Percentiles rank a stretch among this genome's conserved stretches.
phyloP scores from a whole-genome alignment of 1,284 basidiomycete genomes.

The Papiliotrema flavescens region DNA sequence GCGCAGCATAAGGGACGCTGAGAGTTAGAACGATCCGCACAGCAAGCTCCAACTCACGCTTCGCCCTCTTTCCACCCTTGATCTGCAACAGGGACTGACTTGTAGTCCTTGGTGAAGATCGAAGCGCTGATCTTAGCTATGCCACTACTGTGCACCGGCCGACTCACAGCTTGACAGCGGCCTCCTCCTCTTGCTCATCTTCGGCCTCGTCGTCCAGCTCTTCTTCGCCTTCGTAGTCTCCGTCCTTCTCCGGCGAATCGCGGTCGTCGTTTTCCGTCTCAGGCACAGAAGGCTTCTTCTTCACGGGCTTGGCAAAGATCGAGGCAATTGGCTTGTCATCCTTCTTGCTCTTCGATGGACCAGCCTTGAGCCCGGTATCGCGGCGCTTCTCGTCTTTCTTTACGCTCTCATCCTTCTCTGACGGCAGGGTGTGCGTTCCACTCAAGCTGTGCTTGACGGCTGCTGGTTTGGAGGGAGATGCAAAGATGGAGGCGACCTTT shows the following conservation, averaged over 20 bases:
- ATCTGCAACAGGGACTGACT: constrained; percentile 68
- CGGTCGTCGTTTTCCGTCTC: constrained; percentile 31
- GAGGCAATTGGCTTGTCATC: constrained; percentile 47
- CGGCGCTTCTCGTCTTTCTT: background rate
- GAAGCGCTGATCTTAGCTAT: constrained; percentile 57
- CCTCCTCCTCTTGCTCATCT: constrained; percentile 59
- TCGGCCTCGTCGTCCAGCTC: constrained; percentile 45
- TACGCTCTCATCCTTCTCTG: background rate
- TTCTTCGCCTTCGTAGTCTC: constrained; percentile 47
- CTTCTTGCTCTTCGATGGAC: constrained; percentile 8
- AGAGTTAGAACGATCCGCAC: constrained; percentile 2
- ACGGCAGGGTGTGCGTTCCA: constrained; percentile 8
- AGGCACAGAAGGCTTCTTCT: constrained; percentile 19
- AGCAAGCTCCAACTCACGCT: constrained; percentile 58
- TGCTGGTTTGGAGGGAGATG: constrained; percentile 15
- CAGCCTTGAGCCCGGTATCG: background rate
- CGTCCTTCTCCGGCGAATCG: constrained; percentile 50
- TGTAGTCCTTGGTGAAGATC: constrained; percentile 50
- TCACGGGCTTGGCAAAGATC: constrained; percentile 43
- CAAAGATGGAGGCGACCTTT: constrained; percentile 27
- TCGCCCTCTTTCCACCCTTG: constrained; percentile 84
- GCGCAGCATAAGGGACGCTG: constrained; percentile 89
- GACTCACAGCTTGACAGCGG: constrained; percentile 61
- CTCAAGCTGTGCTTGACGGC: background rate
- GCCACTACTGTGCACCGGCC: background rate